Base-by-base conservation (phyloP, 805 yeast genomes). In the Spathaspora sp. region DNA sequence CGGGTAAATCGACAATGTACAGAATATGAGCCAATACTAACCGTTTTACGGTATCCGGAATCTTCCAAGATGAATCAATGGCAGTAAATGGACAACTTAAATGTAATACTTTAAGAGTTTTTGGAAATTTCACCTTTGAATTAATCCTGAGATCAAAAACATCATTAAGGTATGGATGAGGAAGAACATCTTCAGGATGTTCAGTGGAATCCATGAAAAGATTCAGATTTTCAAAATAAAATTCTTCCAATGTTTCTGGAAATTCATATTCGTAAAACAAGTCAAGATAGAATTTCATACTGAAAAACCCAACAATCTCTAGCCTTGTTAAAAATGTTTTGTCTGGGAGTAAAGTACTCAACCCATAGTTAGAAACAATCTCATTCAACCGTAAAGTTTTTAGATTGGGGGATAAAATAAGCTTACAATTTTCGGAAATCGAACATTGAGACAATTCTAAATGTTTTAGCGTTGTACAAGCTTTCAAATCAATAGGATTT, bases 51-150 rank as follows among this genome's bases (percentile, higher is more conserved):
- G 9, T 42, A 3, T 23, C 17, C 6, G 45, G 45, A 10, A 42
- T 42, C 28, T 42, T 42, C 45, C 32, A 42, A 26, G 31, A 17
- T 42, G 45, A 42, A 26, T 42, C 45, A 42, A 42, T 42, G n/a
- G 31, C 31, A 23, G 45, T 42, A 23, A 42, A 42, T 4, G 45
- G 45, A 42, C 45, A 14, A 42, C 28, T 20, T 42, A 42, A 42
- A 42, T 20, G 17, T 23, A 42, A 42, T 12, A 14, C 20, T 23
- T 23, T 42, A n/a, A 42, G 28, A 3, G 4, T 26, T 2, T 42
- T 23, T 12, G 45, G 45, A 12, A 42, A 23, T 23, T 42, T 42
- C 31, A 42, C 26, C 4, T 23, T 20, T 14, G 20, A 16, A 42
- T 42, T 26, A 23, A 42, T 42, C 14, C 31, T 20, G 18, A 42